Conservation (phyloP, 1,284 basidiomycete species). For the Omphalotus olearius region DNA sequence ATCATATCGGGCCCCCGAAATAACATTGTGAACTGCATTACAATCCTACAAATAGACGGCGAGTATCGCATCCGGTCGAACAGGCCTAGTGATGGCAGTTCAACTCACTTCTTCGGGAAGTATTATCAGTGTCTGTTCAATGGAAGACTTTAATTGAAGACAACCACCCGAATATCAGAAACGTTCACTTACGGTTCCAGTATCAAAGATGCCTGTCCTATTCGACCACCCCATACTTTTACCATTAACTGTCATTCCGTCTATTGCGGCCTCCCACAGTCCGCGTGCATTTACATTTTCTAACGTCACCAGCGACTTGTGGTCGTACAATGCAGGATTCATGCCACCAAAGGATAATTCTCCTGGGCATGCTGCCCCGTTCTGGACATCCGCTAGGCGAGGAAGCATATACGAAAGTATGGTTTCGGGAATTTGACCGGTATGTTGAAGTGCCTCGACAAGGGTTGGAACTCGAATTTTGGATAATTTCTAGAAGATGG, state of each 20-base stretch:
- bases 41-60: constrained; percentile 43
- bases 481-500: constrained; percentile 42
- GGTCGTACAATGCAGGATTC: constrained; percentile 56
- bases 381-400: constrained; percentile 49
- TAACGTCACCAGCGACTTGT: constrained; percentile 47
- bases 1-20: constrained; percentile 55
- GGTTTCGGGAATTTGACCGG: constrained; percentile 53
- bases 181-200: constrained; percentile 48
- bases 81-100: background rate
- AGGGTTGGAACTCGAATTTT: constrained; percentile 60
- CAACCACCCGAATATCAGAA: background rate
- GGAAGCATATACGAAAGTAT: constrained; percentile 78
- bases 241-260: constrained; percentile 49
- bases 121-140: constrained; percentile 45
- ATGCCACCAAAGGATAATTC: constrained; percentile 77
- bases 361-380: constrained; percentile 29
- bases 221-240: constrained; percentile 41
- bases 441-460: constrained; percentile 58
- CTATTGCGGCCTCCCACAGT: constrained; percentile 70
- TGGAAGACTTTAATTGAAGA: background rate
- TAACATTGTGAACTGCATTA: constrained; percentile 42
- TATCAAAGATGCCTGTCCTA: constrained; percentile 67
- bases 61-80: constrained; percentile 18
- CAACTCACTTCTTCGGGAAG: constrained; percentile 34
- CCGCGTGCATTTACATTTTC: constrained; percentile 51